phyloP scores from a whole-genome alignment of 192 early-diverging fungal species.

The Coemansia sp. region DNA sequence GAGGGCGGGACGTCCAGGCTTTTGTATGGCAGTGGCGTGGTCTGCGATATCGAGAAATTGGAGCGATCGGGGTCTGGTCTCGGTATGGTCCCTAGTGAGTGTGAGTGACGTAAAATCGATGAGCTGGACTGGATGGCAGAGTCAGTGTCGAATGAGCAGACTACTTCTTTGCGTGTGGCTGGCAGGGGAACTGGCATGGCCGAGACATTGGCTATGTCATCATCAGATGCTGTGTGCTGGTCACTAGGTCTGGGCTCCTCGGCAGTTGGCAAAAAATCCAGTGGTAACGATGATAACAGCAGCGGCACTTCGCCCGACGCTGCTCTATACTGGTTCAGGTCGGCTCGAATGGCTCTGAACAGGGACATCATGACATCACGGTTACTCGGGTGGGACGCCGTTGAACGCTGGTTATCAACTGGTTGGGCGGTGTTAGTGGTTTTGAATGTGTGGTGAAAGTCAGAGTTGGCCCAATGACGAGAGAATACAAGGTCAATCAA shows the following conservation, averaged over 20 bases:
- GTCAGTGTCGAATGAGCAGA: not conserved
- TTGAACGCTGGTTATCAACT: not conserved
- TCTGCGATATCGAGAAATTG: not conserved
- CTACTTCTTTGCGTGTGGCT: not conserved
- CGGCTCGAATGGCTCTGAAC: conserved; percentile 31
- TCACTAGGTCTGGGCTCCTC: not conserved
- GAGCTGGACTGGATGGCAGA: not conserved
- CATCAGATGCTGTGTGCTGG: not conserved
- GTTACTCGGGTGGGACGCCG: conserved; percentile 11
- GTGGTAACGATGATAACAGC: not conserved
- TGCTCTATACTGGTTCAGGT: conserved; percentile 13
- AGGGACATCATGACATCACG: conserved; percentile 21
- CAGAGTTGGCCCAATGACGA: conserved; percentile 21
- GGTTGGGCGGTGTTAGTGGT: not conserved
- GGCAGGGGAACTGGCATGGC: not conserved
- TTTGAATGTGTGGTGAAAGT: conserved; percentile 22
- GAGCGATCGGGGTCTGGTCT: not conserved
- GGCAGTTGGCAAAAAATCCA: not conserved
- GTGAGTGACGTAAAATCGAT: conserved; percentile 4
- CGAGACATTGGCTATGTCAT: not conserved
- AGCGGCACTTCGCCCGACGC: not conserved
- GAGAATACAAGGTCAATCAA: conserved; percentile 48
- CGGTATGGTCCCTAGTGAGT: not conserved
- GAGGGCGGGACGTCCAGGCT: not conserved
- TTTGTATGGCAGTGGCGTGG: not conserved